A percentile compares a stretch with the other conserved stretches of the same genome.
These are phyloP conservation scores for Debaryomyces sp. DNA, from an alignment of 1,139 yeast genomes.

Conservation along the genomic window DNA sequence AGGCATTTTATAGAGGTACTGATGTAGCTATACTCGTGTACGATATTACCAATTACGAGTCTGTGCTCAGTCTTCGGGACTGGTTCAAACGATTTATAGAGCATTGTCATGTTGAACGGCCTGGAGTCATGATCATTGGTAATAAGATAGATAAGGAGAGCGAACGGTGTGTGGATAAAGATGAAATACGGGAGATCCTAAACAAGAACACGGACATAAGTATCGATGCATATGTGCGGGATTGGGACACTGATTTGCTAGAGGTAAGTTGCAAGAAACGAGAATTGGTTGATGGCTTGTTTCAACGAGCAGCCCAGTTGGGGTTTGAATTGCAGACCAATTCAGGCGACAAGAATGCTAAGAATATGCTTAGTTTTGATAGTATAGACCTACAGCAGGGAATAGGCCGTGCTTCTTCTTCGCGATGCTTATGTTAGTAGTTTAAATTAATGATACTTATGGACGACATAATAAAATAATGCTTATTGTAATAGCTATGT, in stretches of 20 bases:
- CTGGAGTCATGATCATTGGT: constrained; percentile 58
- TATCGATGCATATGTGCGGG: constrained; percentile 37
- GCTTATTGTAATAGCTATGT: constrained; percentile 3
- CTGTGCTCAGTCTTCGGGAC: constrained; percentile 50
- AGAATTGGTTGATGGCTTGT: constrained; percentile 41
- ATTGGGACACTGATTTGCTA: constrained; percentile 44
- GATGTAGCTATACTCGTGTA: constrained; percentile 60
- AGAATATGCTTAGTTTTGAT: constrained; percentile 40
- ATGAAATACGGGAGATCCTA: constrained; percentile 45
- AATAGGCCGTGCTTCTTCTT: constrained; percentile 1
- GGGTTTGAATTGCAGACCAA: constrained; percentile 30
- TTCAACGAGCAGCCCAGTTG: constrained; percentile 46
- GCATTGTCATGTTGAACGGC: constrained; percentile 52
- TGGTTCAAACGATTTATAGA: constrained; percentile 57
- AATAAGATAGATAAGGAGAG: constrained; percentile 50
- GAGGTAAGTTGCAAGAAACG: constrained; percentile 49
- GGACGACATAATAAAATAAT: not conserved
- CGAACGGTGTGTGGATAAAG: constrained; percentile 43
- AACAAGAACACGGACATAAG: constrained; percentile 28
- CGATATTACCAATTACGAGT: constrained; percentile 58
- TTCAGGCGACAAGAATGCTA: constrained; percentile 15
- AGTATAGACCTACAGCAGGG: constrained; percentile 35
- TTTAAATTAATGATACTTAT: constrained; percentile 5
- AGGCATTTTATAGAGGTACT: constrained; percentile 63
- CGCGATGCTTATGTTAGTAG: constrained; percentile 27